Percentiles rank a stretch among this genome's conserved stretches.
These are phyloP conservation scores for Phialophora macrospora DNA, from an alignment of 2,329 filamentous ascomycete genomes.

Conservation along the genomic window DNA sequence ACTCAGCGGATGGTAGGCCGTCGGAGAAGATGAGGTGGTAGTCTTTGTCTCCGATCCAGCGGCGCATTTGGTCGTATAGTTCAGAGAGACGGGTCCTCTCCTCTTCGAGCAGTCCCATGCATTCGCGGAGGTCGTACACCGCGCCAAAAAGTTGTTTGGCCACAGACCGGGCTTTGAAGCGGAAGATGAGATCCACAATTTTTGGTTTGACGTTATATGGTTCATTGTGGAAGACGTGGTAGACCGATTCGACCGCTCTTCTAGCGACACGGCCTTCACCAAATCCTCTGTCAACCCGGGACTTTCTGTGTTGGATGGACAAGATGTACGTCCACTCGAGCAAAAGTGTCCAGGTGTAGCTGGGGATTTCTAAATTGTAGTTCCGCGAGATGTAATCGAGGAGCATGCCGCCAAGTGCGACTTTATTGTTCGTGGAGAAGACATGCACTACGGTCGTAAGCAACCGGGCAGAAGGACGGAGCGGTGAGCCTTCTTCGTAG, in stretches of 20 bases:
- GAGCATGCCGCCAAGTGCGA: slow-evolving; percentile 62
- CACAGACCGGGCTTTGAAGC: slow-evolving; percentile 19
- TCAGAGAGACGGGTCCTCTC: slow-evolving; percentile 26
- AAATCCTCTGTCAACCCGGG: slow-evolving; percentile 43
- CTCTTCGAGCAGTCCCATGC: slow-evolving; percentile 29
- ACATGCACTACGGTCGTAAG: slow-evolving; percentile 70
- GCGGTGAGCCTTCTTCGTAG: slow-evolving; percentile 56
- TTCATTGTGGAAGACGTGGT: slow-evolving; percentile 62
- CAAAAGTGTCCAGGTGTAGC: slow-evolving; percentile 67
- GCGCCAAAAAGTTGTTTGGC: slow-evolving; percentile 17
- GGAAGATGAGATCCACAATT: slow-evolving; percentile 47
- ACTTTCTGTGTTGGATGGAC: slow-evolving; percentile 47
- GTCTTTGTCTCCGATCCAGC: slow-evolving; percentile 4
- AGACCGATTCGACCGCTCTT: slow-evolving; percentile 59
- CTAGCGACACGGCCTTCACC: slow-evolving; percentile 48
- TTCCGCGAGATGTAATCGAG: slow-evolving; percentile 66
- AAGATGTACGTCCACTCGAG: slow-evolving; percentile 70
- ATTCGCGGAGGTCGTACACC: slow-evolving; percentile 28
- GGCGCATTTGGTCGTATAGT: slow-evolving; percentile 30
- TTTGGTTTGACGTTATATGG: slow-evolving; percentile 63
- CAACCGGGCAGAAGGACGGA: slow-evolving; percentile 63
- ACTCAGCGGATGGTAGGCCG: slow-evolving; percentile 29
- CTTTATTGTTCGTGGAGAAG: slow-evolving; percentile 69
- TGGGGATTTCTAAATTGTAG: slow-evolving; percentile 64
- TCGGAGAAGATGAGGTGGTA: slow-evolving; percentile 24